Base-by-base conservation (phyloP, 768 basidiomycete species). In the Amanita polypyramis region DNA sequence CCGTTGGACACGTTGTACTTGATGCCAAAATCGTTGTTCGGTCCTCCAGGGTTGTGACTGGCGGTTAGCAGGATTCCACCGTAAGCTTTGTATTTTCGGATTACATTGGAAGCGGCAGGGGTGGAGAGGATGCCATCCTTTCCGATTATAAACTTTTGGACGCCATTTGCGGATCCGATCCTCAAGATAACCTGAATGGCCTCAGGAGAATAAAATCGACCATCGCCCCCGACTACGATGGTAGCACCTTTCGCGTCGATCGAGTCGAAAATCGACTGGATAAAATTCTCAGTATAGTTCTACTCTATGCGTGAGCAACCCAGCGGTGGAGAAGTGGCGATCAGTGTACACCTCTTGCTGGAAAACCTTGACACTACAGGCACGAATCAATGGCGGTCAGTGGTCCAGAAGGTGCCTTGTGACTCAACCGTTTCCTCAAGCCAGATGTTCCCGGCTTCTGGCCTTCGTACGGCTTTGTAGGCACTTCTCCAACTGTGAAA, bases 261-360 rank as follows among this genome's bases (percentile, higher is more conserved):
- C 47, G 94, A 88, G 65, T 88, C 80, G 59, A 94, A 77, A 72
- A 92, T 99, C 55, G 95, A 68, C 66, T 98, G 95, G 50, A 97
- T 65, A 58, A 99, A 99, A 74, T 98, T 99, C 70, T 98, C 96
- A 38, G 96, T 99, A 70, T 98, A 99, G 73, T 98, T 83, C 90
- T 93, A 58, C 37, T 40, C 45, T 41, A 40, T 12, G n/a, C 20
- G 54, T 45, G 57, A 51, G 47, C 19, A 52, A 40, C 19, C 33
- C 11, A 47, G 23, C 17, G 38, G 44, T 38, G 14, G 19, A 44
- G 27, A 19, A 23, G 56, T 43, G 49, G 40, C 42, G 54, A 54
- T 58, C 27, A 59, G 53, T 10, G 30, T 74, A 54, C 56, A 90
- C 92, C 79, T 89, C 76, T 65, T 97, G 91, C 69, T 99, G 89